A percentile compares a stretch with the other conserved stretches of the same genome.
Evolutionary conservation across 2,329 filamentous ascomycete genomes (phyloP).

Genomic region (Aspergillus japonicus): DNA sequence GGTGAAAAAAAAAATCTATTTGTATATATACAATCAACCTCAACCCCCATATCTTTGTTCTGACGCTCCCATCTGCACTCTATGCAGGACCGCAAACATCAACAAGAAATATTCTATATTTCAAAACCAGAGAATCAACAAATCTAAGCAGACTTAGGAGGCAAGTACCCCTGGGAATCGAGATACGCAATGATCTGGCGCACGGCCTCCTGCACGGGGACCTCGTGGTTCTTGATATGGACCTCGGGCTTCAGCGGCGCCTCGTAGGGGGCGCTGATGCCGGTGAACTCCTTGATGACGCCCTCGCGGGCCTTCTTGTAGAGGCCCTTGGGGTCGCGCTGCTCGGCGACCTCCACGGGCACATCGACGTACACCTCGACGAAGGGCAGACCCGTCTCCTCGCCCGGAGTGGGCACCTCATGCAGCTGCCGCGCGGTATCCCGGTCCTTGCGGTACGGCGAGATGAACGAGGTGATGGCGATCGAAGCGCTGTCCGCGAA

Average conservation of each 20-base stretch:
- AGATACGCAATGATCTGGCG: slow-evolving; percentile 78
- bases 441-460: slow-evolving; percentile 85
- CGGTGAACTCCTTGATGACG: slow-evolving; percentile 96
- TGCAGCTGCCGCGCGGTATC: slow-evolving; percentile 80
- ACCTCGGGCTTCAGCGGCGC: slow-evolving; percentile 83
- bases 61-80: neutral
- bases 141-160: slow-evolving; percentile 36
- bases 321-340: slow-evolving; percentile 93
- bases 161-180: slow-evolving; percentile 64
- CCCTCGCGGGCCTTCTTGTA: slow-evolving; percentile 96
- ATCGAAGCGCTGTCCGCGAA: slow-evolving; percentile 89
- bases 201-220: slow-evolving; percentile 85
- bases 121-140: neutral
- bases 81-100: neutral
- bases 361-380: slow-evolving; percentile 94
- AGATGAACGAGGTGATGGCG: slow-evolving; percentile 95
- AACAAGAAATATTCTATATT: neutral
- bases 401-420: slow-evolving; percentile 57
- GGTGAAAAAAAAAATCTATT: no score
- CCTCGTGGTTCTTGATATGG: slow-evolving; percentile 76
- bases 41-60: no score
- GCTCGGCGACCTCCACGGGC: slow-evolving; percentile 84
- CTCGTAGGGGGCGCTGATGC: slow-evolving; percentile 93
- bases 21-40: neutral
- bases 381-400: slow-evolving; percentile 71